Percentiles rank a stretch among this genome's conserved stretches.
Conservation (phyloP, 805 yeast species). For the Candida insectalens region DNA sequence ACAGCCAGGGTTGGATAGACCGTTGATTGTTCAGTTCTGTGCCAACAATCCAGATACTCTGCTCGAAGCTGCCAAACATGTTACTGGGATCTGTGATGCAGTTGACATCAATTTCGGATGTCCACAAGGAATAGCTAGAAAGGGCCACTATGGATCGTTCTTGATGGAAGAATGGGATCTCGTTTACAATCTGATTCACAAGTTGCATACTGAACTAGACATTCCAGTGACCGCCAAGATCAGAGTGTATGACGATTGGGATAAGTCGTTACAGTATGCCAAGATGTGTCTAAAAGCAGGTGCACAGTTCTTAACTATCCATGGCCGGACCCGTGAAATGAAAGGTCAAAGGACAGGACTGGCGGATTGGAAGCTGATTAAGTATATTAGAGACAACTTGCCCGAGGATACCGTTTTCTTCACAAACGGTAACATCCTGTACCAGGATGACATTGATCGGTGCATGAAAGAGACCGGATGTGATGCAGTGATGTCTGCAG, state of each 20-base stretch:
- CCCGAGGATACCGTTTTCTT: constrained; percentile 78
- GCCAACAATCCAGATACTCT: constrained; percentile 89
- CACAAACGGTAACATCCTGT: constrained; percentile 91
- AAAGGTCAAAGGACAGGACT: constrained; percentile 94
- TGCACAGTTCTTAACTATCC: constrained; percentile 90
- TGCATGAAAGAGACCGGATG: constrained; percentile 56
- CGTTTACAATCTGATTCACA: constrained; percentile 60
- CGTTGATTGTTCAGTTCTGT: constrained; percentile 89
- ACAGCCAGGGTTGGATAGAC: constrained; percentile 57
- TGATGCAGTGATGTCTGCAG: constrained; percentile 97
- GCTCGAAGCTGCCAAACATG: constrained; percentile 69
- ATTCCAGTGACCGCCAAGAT: constrained; percentile 95
- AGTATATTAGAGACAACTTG: constrained; percentile 66
- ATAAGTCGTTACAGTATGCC: constrained; percentile 80
- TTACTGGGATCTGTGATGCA: constrained; percentile 84
- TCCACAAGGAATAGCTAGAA: constrained; percentile 94
- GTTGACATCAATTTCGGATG: constrained; percentile 94
- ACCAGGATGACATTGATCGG: constrained; percentile 72
- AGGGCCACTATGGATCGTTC: constrained; percentile 93
- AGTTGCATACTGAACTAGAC: constrained; percentile 56
- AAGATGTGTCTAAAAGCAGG: constrained; percentile 85
- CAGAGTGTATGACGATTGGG: constrained; percentile 76
- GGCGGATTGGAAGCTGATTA: constrained; percentile 84
- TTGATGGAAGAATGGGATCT: constrained; percentile 96
- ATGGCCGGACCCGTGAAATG: constrained; percentile 95